Evolutionary conservation across 495 filamentous ascomycete species (phyloP).

Genomic region (Staphylotrichum tortipilum): DNA sequence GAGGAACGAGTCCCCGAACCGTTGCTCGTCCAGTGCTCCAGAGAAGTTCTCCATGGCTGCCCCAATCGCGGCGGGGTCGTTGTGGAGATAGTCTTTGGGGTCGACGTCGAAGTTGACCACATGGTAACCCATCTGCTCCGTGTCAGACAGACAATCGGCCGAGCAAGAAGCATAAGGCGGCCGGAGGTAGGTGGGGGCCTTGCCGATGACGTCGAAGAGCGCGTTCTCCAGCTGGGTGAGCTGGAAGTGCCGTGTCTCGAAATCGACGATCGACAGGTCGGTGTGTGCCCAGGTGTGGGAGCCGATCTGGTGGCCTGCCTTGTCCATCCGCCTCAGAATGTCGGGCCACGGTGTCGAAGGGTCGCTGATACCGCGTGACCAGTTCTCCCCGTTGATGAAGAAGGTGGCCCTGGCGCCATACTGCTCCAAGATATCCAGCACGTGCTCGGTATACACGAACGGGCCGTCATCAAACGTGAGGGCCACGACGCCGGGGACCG

Average conservation of each 20-base stretch:
- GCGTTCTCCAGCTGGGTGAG: conserved; percentile 24
- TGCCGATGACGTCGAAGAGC: conserved; percentile 26
- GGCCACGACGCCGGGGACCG: conserved; percentile 34
- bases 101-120: conserved; percentile 37
- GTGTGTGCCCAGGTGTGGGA: conserved; percentile 32
- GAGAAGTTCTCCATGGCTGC: conserved; percentile 20
- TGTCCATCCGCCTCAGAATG: conserved; percentile 23
- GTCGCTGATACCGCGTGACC: conserved; percentile 44
- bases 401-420: conserved; percentile 59
- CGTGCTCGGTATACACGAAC: conserved; percentile 24
- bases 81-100: conserved; percentile 33
- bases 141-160: conserved; percentile 17
- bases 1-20: conserved; percentile 15
- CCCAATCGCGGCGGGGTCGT: conserved; percentile 13
- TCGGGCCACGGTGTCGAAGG: conserved; percentile 27
- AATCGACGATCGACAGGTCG: conserved; percentile 22
- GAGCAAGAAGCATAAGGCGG: conserved; percentile 34
- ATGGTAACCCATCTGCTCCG: conserved; percentile 31
- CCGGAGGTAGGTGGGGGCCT: conserved; percentile 35
- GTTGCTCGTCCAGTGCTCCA: conserved; percentile 12
- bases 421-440: conserved; percentile 25
- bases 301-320: conserved; percentile 26
- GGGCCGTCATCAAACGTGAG: conserved; percentile 41
- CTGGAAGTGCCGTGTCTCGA: conserved; percentile 14
- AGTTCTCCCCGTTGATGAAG: conserved; percentile 64